These are phyloP conservation scores for Suhomyces terraborum DNA, from an alignment of 1,139 yeast genomes.

Conservation along the genomic window DNA sequence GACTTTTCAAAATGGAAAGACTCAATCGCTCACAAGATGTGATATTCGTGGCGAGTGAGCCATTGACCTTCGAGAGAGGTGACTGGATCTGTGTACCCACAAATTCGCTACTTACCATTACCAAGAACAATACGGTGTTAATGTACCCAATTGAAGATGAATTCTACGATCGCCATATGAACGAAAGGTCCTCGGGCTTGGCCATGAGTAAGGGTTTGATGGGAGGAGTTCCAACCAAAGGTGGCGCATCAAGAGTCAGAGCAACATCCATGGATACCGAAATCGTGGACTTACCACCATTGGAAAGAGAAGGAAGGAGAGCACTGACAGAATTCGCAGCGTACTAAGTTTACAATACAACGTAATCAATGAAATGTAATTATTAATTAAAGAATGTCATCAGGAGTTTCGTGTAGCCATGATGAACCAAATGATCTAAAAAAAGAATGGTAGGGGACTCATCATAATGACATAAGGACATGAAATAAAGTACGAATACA, in stretches of 20 bases:
- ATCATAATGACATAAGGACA: slow-evolving; percentile 5
- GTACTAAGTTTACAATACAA: slow-evolving; percentile 1
- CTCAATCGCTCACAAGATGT: slow-evolving; percentile 90
- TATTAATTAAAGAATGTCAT: slow-evolving; percentile 4
- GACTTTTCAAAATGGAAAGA: slow-evolving; percentile 91
- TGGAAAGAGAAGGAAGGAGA: slow-evolving; percentile 80
- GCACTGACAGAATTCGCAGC: slow-evolving; percentile 8
- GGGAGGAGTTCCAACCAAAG: slow-evolving; percentile 55
- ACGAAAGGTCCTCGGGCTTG: slow-evolving; percentile 71
- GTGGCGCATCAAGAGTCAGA: not conserved
- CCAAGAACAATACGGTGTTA: slow-evolving; percentile 75
- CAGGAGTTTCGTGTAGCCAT: not conserved
- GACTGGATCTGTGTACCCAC: slow-evolving; percentile 99
- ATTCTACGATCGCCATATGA: slow-evolving; percentile 70
- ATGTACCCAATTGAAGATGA: slow-evolving; percentile 92
- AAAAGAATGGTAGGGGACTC: not conserved
- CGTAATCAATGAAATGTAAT: slow-evolving; percentile 2
- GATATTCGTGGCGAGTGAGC: slow-evolving; percentile 95
- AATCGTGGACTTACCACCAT: slow-evolving; percentile 70
- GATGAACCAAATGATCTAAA: slow-evolving; percentile 3
- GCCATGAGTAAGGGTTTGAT: slow-evolving; percentile 92
- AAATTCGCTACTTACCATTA: slow-evolving; percentile 81
- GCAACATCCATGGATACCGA: slow-evolving; percentile 37
- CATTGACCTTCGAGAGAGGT: slow-evolving; percentile 91
- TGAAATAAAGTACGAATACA: slow-evolving; percentile 16